Evolutionary conservation across 2,329 filamentous ascomycete genomes (phyloP), one percentile per base, ranked within the genome.

Genomic region (Aspergillus sp.): DNA sequence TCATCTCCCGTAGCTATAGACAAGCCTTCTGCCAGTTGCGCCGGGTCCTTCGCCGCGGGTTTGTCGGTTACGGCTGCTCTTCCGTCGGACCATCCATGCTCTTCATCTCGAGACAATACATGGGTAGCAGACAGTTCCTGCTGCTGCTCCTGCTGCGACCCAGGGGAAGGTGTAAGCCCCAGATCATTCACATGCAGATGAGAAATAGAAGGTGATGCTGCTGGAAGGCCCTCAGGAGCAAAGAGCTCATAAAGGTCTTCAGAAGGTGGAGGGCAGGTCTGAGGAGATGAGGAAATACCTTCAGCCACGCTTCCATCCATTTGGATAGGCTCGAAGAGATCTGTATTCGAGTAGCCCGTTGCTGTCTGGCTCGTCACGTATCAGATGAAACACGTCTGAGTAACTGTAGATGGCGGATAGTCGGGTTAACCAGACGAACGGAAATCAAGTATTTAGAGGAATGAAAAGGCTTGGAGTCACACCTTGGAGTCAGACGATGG

Each of bases 91-190:
- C 10, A 34, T 12, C 19, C 34, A 38, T 44, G 48, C 35, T 49
- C 42, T 29, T 54, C 50, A 51, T 47, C 42, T 39, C 40, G 52
- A 12, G 42, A 39, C 9, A 43, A 32, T 19, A 28, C 46, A 32
- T 39, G 48, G 42, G 42, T 39, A 36, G 27, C 39, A 47, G 19
- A 19, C 19, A 19, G 19, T 19, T 19, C 53, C 48, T 41, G 47
- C 35, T 27, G 36, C 43, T 52, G 52, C 53, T 57, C 58, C 49
- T 54, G 56, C 57, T 65, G 62, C 29, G 60, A 64, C 51, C 63
- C 62, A 56, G 66, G 65, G 63, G 61, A 55, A 58, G 61, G 66
- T 69, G 67, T 69, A 68, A 70, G 67, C 65, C 66, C 67, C 63
- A 65, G 64, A 64, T 65, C 62, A 57, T 60, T 58, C 48, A 53